phyloP scores from a whole-genome alignment of 2,329 filamentous ascomycete species.

The Neofusicoccum parvum region DNA sequence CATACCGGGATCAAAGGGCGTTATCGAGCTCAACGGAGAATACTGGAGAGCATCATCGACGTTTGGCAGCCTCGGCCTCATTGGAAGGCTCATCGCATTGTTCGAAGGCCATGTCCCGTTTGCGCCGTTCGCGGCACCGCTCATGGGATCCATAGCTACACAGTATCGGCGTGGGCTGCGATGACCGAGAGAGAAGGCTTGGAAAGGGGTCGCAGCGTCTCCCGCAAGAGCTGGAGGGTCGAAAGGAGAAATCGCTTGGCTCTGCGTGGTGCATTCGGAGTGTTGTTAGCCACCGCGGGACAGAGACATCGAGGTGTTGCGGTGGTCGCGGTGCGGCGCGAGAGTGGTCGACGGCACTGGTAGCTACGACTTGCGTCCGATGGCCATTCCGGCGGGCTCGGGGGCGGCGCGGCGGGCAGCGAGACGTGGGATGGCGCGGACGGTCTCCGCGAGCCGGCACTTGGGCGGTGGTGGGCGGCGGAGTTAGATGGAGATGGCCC shows the following conservation, averaged over 20 bases:
- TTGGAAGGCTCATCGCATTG: conserved; percentile 32
- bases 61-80: conserved; percentile 46
- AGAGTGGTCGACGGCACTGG: not conserved
- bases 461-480: not conserved
- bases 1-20: conserved; percentile 75
- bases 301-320: conserved; percentile 11
- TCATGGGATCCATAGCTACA: conserved; percentile 5
- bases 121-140: conserved; percentile 22
- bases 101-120: conserved; percentile 34
- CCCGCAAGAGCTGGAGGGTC: no score
- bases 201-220: not conserved
- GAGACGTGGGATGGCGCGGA: not conserved
- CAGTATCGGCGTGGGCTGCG: conserved; percentile 17
- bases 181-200: not conserved
- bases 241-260: not conserved
- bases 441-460: conserved; percentile 2
- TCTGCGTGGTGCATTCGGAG: not conserved
- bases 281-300: not conserved
- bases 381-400: not conserved
- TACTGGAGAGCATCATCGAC: conserved; percentile 79
- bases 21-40: conserved; percentile 77
- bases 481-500: conserved; percentile 9
- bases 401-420: not conserved
- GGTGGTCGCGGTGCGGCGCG: conserved; percentile 6
- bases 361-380: not conserved